Evolutionary conservation across 2,329 filamentous ascomycete genomes (phyloP).

Genomic region (Tolypocladium guangdongense): DNA sequence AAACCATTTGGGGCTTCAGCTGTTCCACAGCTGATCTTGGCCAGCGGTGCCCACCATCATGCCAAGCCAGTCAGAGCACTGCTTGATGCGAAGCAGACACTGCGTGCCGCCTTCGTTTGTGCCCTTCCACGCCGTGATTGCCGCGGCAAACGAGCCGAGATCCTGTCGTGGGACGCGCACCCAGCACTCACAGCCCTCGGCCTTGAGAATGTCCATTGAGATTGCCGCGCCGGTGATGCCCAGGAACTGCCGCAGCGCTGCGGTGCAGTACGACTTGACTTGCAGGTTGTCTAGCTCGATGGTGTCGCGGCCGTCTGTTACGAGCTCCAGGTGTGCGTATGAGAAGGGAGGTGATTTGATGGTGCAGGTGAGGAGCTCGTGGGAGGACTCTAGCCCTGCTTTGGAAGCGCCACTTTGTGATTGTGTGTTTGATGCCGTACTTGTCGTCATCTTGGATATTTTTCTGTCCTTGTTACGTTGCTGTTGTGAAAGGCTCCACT

Average conservation of each 20-base stretch:
- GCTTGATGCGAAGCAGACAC: slow-evolving; percentile 42
- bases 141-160: slow-evolving; percentile 48
- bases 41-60: slow-evolving; percentile 40
- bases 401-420: slow-evolving; percentile 14
- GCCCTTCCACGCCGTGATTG: slow-evolving; percentile 54
- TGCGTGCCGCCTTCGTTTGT: slow-evolving; percentile 28
- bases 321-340: slow-evolving; percentile 45
- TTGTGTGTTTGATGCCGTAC: slow-evolving; percentile 2
- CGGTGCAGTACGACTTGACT: slow-evolving; percentile 49
- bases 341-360: slow-evolving; percentile 41
- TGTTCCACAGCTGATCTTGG: slow-evolving; percentile 34
- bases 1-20: slow-evolving; percentile 15
- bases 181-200: slow-evolving; percentile 47
- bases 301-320: slow-evolving; percentile 16
- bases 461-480: neutral
- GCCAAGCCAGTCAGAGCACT: slow-evolving; percentile 55
- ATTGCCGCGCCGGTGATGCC: slow-evolving; percentile 58
- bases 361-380: slow-evolving; percentile 39
- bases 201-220: slow-evolving; percentile 58
- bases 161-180: slow-evolving; percentile 53
- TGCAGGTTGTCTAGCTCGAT: slow-evolving; percentile 48
- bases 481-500: neutral
- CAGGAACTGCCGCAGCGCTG: slow-evolving; percentile 57
- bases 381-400: slow-evolving; percentile 25
- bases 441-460: slow-evolving; percentile 3